These are phyloP conservation scores for Leptographium flavum DNA, from an alignment of 2,329 filamentous ascomycete genomes.

Conservation along the genomic window DNA sequence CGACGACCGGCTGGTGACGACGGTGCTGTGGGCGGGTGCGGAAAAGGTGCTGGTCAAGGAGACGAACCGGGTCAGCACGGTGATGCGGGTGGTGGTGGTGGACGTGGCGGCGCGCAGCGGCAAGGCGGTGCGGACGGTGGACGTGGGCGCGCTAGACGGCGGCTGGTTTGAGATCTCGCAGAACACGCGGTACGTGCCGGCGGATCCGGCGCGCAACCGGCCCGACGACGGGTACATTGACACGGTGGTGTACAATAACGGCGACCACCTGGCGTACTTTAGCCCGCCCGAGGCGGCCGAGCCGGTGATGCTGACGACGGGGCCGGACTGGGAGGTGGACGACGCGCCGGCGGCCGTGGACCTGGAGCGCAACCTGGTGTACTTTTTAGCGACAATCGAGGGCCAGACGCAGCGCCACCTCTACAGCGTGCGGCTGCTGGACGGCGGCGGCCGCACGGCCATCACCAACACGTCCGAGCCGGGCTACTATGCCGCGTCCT, in stretches of 20 bases:
- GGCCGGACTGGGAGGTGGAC: constrained; percentile 75
- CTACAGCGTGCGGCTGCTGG: constrained; percentile 76
- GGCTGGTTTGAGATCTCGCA: constrained; percentile 96
- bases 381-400: constrained; percentile 78
- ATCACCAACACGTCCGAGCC: constrained; percentile 61
- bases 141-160: constrained; percentile 76
- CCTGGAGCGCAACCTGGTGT: constrained; percentile 71
- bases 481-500: constrained; percentile 70
- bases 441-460: constrained; percentile 50
- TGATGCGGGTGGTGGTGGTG: constrained; percentile 76
- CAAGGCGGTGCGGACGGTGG: constrained; percentile 62
- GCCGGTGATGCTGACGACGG: constrained; percentile 77
- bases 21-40: constrained; percentile 73
- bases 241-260: constrained; percentile 70
- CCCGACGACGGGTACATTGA: constrained; percentile 84
- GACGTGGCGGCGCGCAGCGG: constrained; percentile 62
- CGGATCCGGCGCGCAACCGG: constrained; percentile 62
- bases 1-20: constrained; percentile 78
- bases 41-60: constrained; percentile 75
- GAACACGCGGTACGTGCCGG: constrained; percentile 72
- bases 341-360: constrained; percentile 75
- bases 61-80: constrained; percentile 86
- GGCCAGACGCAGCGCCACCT: constrained; percentile 81
- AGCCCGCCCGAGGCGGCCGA: constrained; percentile 68
- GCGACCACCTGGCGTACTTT: constrained; percentile 89